These are phyloP conservation scores for Porphyrellus cyaneotinctus DNA, from an alignment of 768 basidiomycete species.

Conservation along the genomic window DNA sequence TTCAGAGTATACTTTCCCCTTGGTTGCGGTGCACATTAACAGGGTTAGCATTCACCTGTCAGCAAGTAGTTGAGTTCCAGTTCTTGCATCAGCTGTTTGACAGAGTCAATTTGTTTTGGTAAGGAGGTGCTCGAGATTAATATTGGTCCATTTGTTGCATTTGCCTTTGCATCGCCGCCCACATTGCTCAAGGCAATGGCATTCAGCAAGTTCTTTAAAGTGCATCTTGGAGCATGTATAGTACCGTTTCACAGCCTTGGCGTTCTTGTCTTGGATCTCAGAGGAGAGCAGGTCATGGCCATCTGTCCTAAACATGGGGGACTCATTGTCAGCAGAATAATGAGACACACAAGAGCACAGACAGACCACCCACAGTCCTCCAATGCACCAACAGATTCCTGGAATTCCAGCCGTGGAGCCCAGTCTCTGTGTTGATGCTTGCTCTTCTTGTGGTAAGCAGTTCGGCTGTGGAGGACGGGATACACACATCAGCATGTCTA, in stretches of 20 bases:
- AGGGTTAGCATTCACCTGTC: too few relatives aligned
- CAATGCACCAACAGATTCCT: constrained; percentile 78
- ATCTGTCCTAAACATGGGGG: constrained; percentile 46
- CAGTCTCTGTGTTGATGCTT: constrained; percentile 63
- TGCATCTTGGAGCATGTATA: constrained; percentile 84
- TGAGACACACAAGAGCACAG: not conserved
- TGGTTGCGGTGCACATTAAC: too few relatives aligned
- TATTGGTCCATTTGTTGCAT: constrained; percentile 80
- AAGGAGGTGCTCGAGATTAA: constrained; percentile 73
- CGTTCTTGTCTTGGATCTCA: constrained; percentile 81
- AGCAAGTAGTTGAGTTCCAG: constrained; percentile 93
- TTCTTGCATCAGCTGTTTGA: constrained; percentile 93
- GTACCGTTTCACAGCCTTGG: constrained; percentile 75
- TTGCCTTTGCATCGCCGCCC: constrained; percentile 88
- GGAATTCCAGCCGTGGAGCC: constrained; percentile 95
- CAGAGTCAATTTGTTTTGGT: constrained; percentile 77
- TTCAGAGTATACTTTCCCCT: constrained; percentile 94
- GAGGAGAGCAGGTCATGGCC: constrained; percentile 64
- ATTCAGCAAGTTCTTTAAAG: constrained; percentile 71
- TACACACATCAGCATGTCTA: not conserved
- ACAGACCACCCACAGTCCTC: constrained; percentile 78
- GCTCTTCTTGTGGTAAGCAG: constrained; percentile 87
- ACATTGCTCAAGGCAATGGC: constrained; percentile 79
- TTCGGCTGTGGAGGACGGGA: constrained; percentile 59
- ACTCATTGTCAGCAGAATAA: not conserved